phyloP scores from a whole-genome alignment of 257 asterid genomes.

The Coffea canephora region DNA sequence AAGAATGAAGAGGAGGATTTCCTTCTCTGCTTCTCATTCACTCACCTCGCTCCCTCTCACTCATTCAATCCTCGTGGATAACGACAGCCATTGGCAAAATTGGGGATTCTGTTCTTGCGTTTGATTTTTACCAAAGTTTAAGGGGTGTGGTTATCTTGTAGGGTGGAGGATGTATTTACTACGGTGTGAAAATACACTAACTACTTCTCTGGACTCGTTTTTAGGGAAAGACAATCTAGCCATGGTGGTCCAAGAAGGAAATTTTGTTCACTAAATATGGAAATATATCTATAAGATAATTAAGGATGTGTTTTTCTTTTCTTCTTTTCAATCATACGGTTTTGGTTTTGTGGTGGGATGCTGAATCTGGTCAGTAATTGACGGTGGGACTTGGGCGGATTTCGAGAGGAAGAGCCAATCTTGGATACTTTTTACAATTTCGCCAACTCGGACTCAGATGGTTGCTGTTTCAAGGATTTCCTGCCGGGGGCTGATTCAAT shows the following conservation, averaged over 20 bases:
- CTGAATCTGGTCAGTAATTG: background rate
- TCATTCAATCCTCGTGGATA: constrained; percentile 33
- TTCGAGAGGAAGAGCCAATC: background rate
- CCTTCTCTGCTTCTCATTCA: constrained; percentile 16
- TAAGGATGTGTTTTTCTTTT: too few species aligned
- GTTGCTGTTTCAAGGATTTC: background rate
- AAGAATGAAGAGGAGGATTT: background rate
- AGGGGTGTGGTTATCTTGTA: background rate
- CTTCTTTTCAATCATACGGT: too few species aligned
- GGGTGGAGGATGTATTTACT: too few species aligned
- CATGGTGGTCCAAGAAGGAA: background rate
- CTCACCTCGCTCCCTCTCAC: background rate
- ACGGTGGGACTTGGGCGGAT: background rate
- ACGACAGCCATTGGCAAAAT: constrained; percentile 20
- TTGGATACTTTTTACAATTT: background rate
- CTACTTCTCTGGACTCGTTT: background rate
- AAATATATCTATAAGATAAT: background rate
- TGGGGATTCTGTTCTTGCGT: background rate
- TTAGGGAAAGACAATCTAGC: background rate
- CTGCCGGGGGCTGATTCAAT: background rate
- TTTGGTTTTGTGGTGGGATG: background rate
- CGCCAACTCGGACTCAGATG: background rate
- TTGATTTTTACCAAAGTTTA: background rate
- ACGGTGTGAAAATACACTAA: background rate
- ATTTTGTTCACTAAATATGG: background rate